These are phyloP conservation scores for Croton setiger DNA, from an alignment of 441 rosid species.

Conservation along the genomic window DNA sequence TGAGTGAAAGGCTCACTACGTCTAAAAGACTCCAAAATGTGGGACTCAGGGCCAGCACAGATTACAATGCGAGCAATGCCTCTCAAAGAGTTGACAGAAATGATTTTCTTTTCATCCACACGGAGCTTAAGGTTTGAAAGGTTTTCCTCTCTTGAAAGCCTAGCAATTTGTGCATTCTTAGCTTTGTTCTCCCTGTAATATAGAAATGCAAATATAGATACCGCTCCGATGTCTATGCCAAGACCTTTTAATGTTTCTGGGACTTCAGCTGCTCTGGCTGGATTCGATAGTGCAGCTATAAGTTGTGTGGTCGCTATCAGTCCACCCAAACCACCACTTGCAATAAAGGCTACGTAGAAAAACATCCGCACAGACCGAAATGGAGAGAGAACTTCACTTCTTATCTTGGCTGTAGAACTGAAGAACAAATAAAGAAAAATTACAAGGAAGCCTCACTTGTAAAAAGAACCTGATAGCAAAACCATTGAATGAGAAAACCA, in stretches of 20 bases:
- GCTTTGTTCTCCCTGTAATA: conserved; percentile 71
- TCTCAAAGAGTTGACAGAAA: conserved; percentile 57
- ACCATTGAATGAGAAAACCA: conserved; percentile 19
- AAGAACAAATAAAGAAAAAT: conserved; percentile 32
- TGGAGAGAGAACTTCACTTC: conserved; percentile 90
- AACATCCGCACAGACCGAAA: conserved; percentile 90
- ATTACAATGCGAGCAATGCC: conserved; percentile 83
- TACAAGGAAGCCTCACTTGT: conserved; percentile 28
- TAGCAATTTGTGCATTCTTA: conserved; percentile 68
- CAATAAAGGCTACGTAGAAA: conserved; percentile 82
- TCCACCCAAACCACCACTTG: conserved; percentile 75
- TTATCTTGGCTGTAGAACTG: conserved; percentile 79
- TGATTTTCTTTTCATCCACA: conserved; percentile 54
- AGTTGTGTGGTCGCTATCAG: conserved; percentile 72
- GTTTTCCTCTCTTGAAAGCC: conserved; percentile 86
- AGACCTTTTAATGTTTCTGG: conserved; percentile 59
- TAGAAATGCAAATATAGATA: conserved; percentile 66
- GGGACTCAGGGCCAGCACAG: conserved; percentile 73
- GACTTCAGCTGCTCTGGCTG: conserved; percentile 61
- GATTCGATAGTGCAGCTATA: conserved; percentile 67
- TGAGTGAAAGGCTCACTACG: conserved; percentile 70
- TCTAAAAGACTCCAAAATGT: conserved; percentile 63
- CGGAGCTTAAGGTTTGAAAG: conserved; percentile 85
- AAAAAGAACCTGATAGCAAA: conserved; percentile 31
- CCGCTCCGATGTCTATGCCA: conserved; percentile 76